These are phyloP conservation scores for Metschnikowia gelsemii DNA, from an alignment of 805 yeast genomes.

Conservation along the genomic window DNA sequence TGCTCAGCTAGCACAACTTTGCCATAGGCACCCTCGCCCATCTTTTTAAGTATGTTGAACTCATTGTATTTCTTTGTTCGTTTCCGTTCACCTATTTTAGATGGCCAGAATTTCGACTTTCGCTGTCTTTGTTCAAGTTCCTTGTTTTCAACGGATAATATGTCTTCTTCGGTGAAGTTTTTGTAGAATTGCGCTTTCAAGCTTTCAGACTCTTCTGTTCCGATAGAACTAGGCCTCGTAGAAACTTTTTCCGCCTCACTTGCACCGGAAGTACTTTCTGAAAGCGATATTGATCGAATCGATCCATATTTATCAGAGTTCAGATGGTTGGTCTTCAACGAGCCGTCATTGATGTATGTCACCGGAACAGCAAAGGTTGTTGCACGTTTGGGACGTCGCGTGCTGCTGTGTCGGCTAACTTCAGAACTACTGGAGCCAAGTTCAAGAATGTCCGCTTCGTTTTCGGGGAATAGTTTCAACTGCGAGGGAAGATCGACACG, in stretches of 20 bases:
- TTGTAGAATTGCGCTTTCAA: constrained; percentile 19
- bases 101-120: constrained; percentile 48
- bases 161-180: constrained; percentile 40
- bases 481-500: constrained; percentile 52
- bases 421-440: constrained; percentile 29
- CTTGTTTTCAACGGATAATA: constrained; percentile 47
- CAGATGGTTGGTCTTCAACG: not conserved
- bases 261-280: constrained; percentile 9
- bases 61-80: constrained; percentile 71
- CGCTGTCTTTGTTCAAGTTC: constrained; percentile 37
- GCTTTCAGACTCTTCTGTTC: constrained; percentile 10
- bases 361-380: constrained; percentile 32
- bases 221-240: constrained; percentile 12
- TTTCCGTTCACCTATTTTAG: constrained; percentile 59
- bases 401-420: constrained; percentile 35
- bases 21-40: constrained; percentile 98
- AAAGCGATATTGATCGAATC: constrained; percentile 6
- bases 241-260: constrained; percentile 9
- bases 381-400: constrained; percentile 30
- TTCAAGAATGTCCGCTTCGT: constrained; percentile 33
- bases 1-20: constrained; percentile 81
- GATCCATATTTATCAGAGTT: constrained; percentile 3
- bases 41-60: constrained; percentile 65
- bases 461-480: constrained; percentile 44
- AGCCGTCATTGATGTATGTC: constrained; percentile 15